Evolutionary conservation across 768 basidiomycete genomes (phyloP), one percentile per base, ranked within the genome.

Genomic region (Cyclocybe aegerita): DNA sequence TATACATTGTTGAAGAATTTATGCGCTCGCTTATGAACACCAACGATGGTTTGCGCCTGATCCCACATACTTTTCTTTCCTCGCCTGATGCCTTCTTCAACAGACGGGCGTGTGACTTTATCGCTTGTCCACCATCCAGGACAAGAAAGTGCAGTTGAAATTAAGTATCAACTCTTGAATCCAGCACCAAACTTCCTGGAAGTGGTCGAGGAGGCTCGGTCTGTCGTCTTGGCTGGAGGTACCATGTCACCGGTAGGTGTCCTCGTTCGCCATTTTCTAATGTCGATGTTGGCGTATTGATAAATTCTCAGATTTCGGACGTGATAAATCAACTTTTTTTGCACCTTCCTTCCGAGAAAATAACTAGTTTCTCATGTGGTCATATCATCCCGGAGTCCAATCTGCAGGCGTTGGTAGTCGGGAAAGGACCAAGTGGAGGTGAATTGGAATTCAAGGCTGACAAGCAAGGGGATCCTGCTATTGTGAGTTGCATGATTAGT

Each of bases 231-330:
- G 35, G 96, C 97, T 7, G 96, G 96, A 7, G 96, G 96, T 4
- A 99, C 96, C 0, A 98, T 99, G 97, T 93, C 93, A 6, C 96
- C 96, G n/a, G 93, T 97, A 70, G 46, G 70, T 60, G 39, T 49
- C 12, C n/a, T 15, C 9, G 11, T 40, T 41, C 48, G 23, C 30
- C 29, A 39, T 35, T 41, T 34, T 31, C 2, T 12, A 10, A 10
- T 14, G 32, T 3, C 38, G 14, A 39, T 39, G 16, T 48, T 7
- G 35, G 17, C 7, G 49, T n/a, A 44, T 12, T 44, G n/a, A 15
- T 23, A 43, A 35, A n/a, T 16, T 48, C 43, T 4, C 59, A 97
- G 94, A 88, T 96, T 43, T 83, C 86, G n/a, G 94, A 97, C 65
- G 82, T 98, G 11, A 70, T 83, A 15, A 75, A 76, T 44, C 94